phyloP scores from a whole-genome alignment of 352 stramenopile species.

The Phytophthora boehmeriae region DNA sequence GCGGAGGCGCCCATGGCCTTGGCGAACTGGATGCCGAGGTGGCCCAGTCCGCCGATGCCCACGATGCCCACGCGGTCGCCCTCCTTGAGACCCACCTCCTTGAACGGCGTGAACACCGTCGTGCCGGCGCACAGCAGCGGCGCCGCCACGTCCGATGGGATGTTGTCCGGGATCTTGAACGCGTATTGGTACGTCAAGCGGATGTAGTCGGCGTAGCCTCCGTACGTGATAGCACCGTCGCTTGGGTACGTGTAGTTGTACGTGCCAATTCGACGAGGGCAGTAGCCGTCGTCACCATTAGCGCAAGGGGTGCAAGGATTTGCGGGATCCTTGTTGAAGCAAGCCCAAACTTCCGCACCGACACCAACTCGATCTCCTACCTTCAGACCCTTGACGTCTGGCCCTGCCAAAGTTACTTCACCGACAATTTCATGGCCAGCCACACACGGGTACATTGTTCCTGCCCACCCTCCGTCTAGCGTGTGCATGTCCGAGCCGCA shows the following conservation, averaged over 20 bases:
- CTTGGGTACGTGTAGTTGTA: conserved; percentile 50
- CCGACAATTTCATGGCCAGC: conserved; percentile 35
- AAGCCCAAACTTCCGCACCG: conserved; percentile 49
- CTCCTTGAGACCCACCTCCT: conserved; percentile 9
- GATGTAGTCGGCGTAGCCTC: conserved; percentile 74
- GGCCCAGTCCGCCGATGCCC: conserved; percentile 12
- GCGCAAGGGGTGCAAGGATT: conserved; percentile 59
- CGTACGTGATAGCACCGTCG: conserved; percentile 43
- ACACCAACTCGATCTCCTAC: conserved; percentile 14
- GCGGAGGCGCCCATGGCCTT: conserved; percentile 48
- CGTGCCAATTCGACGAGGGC: conserved; percentile 41
- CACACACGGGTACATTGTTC: conserved; percentile 41
- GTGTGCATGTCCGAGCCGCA: conserved; percentile 13
- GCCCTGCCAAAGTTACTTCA: conserved; percentile 7
- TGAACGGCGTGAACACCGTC: conserved; percentile 19
- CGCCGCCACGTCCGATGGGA: conserved; percentile 16
- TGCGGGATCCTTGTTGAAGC: conserved; percentile 54
- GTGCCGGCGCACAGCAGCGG: conserved; percentile 17
- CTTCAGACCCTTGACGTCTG: conserved; percentile 7
- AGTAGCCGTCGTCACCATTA: conserved; percentile 62
- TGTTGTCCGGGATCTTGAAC: conserved; percentile 39
- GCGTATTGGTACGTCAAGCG: conserved; percentile 64
- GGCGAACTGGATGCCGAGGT: conserved; percentile 20
- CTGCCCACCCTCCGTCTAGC: conserved; percentile 42
- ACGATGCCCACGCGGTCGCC: conserved; percentile 18